Conservation (phyloP, 1,284 basidiomycete genomes). For the Rhodotorula sp. region DNA sequence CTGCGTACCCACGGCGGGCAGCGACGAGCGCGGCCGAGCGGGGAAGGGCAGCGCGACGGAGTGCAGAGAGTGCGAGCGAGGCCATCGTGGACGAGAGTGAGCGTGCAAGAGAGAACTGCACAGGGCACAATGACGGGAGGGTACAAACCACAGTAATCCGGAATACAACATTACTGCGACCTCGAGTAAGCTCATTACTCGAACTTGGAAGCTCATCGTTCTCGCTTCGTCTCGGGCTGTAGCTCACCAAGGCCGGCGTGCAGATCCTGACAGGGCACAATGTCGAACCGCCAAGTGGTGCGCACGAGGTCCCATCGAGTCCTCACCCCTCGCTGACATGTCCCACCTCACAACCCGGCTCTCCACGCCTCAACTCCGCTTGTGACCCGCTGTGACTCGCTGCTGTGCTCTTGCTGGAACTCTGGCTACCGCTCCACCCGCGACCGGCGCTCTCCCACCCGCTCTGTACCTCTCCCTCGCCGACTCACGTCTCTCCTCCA, state of each 20-base stretch:
- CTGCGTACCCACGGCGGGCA: conserved; percentile 63
- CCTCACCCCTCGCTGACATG: neutral
- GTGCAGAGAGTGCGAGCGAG: neutral
- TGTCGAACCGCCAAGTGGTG: neutral
- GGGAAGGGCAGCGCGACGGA: conserved; percentile 17
- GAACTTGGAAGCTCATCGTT: too few relatives aligned
- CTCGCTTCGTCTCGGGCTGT: too few relatives aligned
- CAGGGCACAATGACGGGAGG: too few relatives aligned
- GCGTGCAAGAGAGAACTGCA: neutral
- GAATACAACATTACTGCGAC: too few relatives aligned
- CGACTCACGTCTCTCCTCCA: neutral
- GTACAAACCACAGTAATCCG: too few relatives aligned
- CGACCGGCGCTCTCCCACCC: neutral
- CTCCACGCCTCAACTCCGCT: neutral
- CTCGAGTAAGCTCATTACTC: too few relatives aligned
- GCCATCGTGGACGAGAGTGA: neutral
- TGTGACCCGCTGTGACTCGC: too few relatives aligned
- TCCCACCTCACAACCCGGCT: neutral
- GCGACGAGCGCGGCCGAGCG: conserved; percentile 16
- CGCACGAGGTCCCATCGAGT: neutral
- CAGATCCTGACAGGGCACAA: too few relatives aligned
- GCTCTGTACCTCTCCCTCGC: neutral
- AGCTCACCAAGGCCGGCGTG: too few relatives aligned
- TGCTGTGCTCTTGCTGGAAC: too few relatives aligned
- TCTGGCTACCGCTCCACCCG: too few relatives aligned